Base-by-base conservation (phyloP, 2,329 filamentous ascomycete genomes). In the Emmonsiellopsis sp. region DNA sequence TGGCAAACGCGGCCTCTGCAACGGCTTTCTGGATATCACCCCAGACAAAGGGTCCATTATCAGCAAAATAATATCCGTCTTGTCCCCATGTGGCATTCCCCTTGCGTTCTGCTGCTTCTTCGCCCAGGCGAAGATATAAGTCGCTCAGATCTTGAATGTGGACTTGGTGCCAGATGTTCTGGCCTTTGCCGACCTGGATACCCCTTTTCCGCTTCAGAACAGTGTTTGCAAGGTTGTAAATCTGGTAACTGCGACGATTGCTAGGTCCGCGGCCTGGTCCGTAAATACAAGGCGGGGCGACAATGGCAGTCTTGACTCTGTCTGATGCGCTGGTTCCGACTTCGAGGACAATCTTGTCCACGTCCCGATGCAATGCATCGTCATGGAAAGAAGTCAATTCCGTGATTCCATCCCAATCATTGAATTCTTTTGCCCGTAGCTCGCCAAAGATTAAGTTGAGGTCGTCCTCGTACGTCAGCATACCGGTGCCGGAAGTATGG, bases 51-150 rank as follows among this genome's bases (percentile, higher is more conserved):
- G 66, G 55, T 0, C 70, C 70, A 55, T 71, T 72, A 54, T 74
- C 65, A 1, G 73, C 71, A 44, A 79, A 71, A 55, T 78, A 77
- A 57, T 78, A 78, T 1, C 75, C 74, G 62, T 75, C 68, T 17
- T 67, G 62, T 14, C 65, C 66, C 70, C 69, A 74, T 5, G 67
- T 70, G 17, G 68, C 70, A 33, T 68, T 67, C 21, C 68, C 68
- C 21, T 68, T 70, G 8, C 67, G 66, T n/a, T 56, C 61, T 5
- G 65, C 63, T 5, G 71, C 71, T 3, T 68, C 69, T 37, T 72
- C 68, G 3, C 67, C 69, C 54, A 73, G 57, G 1, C 60, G 61
- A 9, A 67, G 56, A 55, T 65, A 73, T 3, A 70, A 57, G 37
- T 70, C 63, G 53, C 67, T 70, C 49, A 73, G 55, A 57, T 73